phyloP scores from a whole-genome alignment of 768 basidiomycete species.

The Leucocoprinus sp. region DNA sequence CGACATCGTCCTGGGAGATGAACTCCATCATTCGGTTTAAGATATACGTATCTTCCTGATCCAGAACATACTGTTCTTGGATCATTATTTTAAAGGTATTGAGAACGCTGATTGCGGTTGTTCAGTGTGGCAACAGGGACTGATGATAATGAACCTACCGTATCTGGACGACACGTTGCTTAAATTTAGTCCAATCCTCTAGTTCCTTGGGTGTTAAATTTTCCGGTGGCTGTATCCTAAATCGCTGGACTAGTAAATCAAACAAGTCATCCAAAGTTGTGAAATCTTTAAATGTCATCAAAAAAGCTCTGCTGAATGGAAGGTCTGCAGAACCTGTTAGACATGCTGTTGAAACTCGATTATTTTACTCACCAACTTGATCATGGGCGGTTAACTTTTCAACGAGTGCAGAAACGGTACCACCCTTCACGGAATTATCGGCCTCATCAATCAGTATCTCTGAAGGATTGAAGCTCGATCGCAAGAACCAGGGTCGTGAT shows the following conservation, averaged over 20 bases:
- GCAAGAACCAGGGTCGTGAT: conserved; percentile 74
- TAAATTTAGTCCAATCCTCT: conserved; percentile 75
- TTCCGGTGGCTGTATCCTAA: conserved; percentile 67
- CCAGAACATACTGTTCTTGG: conserved; percentile 72
- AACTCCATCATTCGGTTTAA: conserved; percentile 81
- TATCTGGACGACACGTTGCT: conserved; percentile 81
- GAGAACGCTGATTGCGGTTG: conserved; percentile 51
- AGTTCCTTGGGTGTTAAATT: conserved; percentile 53
- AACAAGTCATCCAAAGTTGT: conserved; percentile 78
- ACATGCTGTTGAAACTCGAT: background rate
- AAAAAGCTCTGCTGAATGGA: conserved; percentile 78
- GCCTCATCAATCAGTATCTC: conserved; percentile 77
- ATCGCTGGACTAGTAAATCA: conserved; percentile 72
- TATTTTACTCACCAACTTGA: conserved; percentile 52
- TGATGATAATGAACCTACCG: conserved; percentile 43
- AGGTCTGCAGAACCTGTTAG: conserved; percentile 40
- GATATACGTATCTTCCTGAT: conserved; percentile 79
- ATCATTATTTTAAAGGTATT: conserved; percentile 91
- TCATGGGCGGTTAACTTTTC: conserved; percentile 91
- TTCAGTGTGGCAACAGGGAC: background rate
- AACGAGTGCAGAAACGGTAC: conserved; percentile 78
- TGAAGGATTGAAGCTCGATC: conserved; percentile 64
- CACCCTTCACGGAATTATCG: conserved; percentile 79
- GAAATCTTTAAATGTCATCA: conserved; percentile 96
- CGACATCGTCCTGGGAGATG: conserved; percentile 54